Evolutionary conservation across 129 eudicot genomes (phyloP).

Genomic region (Heracleum sosnowskyi): DNA sequence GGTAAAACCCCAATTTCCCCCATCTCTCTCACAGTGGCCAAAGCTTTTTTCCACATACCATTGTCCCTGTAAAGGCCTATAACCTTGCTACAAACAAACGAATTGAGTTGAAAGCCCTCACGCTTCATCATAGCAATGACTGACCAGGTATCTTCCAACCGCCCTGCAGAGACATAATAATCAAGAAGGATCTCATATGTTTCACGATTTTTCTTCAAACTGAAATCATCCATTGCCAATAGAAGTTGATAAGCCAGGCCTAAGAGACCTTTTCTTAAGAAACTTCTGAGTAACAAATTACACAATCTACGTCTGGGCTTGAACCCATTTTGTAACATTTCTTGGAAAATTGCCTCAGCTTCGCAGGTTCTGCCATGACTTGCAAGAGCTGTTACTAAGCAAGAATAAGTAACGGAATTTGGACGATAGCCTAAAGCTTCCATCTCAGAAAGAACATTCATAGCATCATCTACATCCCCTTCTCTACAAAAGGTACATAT

Average conservation of each 20-base stretch:
- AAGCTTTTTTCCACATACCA: slow-evolving; percentile 93
- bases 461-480: slow-evolving; percentile 55
- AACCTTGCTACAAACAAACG: slow-evolving; percentile 65
- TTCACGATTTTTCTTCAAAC: slow-evolving; percentile 38
- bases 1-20: slow-evolving; percentile 38
- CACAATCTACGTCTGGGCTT: slow-evolving; percentile 40
- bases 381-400: slow-evolving; percentile 41
- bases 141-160: slow-evolving; percentile 68
- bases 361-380: slow-evolving; percentile 62
- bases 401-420: slow-evolving; percentile 31
- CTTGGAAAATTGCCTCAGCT: slow-evolving; percentile 59
- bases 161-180: slow-evolving; percentile 53
- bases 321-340: slow-evolving; percentile 45
- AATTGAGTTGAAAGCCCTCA: slow-evolving; percentile 43
- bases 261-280: slow-evolving; percentile 62
- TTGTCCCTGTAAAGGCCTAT: slow-evolving; percentile 76
- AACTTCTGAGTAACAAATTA: slow-evolving; percentile 48
- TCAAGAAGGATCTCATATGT: slow-evolving; percentile 63
- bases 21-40: slow-evolving; percentile 47
- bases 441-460: slow-evolving; percentile 51
- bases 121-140: slow-evolving; percentile 57
- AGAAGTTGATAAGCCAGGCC: slow-evolving; percentile 35
- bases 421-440: slow-evolving; percentile 59
- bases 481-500: slow-evolving; percentile 36
- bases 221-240: slow-evolving; percentile 31